Base-by-base conservation (phyloP, 371 early-diverging fungal species). In the Mucor indicus region DNA sequence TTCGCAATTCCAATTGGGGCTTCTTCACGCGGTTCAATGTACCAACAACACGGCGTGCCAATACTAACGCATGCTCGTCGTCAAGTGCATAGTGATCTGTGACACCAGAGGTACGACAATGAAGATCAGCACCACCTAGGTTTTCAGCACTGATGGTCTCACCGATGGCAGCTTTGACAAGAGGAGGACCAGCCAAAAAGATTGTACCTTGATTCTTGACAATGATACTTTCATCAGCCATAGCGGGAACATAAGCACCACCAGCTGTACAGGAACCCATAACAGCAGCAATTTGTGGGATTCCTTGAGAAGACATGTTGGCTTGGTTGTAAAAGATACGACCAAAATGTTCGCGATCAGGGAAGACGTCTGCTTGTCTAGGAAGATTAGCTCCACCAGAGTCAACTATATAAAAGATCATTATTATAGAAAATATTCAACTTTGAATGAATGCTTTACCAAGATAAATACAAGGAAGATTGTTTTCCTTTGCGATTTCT, bases 221-320 rank as follows among this genome's bases (percentile, higher is more conserved):
- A 69, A 98, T 98, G 50, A 98, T 87, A 72, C 90, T 90, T 72
- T 98, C 97, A 55, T 97, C 98, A 15, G 97, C 92, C 98, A 98
- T 98, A 22, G 97, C 97, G 31, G 98, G 98, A 15, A 96, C 96
- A 65, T 98, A 98, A 6, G 98, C 98, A 50, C 98, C 98, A 60
- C 93, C 98, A 19, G 98, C 98, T n/a, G 96, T 96, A 80, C 97
- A 98, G 7, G 93, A 92, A 9, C 98, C 98, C 81, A 98, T 79
- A 9, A 98, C 98, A 38, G 95, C 91, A 24, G 98, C 97, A 39
- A 98, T 86, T 72, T 97, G 95, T 37, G 95, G 94, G 42, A 95
- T 94, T 27, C 91, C 92, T 63, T 66, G 68, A 7, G 87, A 79
- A 4, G 95, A 95, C 91, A 98, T 87, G 50, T 77, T 92, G 44